phyloP scores from a whole-genome alignment of 2,329 filamentous ascomycete genomes.

The Rhynchosporium agropyri region DNA sequence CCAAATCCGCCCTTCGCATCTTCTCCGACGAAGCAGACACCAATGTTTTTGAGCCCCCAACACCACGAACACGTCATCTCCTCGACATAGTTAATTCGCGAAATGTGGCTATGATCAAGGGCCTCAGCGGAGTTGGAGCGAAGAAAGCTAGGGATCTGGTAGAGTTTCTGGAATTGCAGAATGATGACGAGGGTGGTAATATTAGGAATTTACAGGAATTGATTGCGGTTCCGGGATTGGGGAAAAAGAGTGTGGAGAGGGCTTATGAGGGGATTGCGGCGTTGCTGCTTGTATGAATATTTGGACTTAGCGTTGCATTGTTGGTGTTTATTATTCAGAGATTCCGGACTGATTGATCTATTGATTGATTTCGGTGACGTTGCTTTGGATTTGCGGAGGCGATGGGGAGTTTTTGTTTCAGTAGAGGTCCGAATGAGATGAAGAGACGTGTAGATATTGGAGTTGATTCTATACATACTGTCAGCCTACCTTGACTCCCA shows the following conservation, averaged over 20 bases:
- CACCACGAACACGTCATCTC: conserved; percentile 58
- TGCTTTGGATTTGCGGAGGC: neutral
- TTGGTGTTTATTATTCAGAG: conserved; percentile 27
- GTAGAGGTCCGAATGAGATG: neutral
- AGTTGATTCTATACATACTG: conserved; percentile 4
- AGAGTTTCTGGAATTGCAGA: conserved; percentile 54
- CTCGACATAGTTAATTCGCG: conserved; percentile 74
- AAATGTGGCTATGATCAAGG: conserved; percentile 65
- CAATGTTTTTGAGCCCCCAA: conserved; percentile 45
- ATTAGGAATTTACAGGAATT: conserved; percentile 56
- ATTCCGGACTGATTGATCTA: conserved; percentile 6
- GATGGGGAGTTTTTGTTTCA: conserved; percentile 18
- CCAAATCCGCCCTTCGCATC: conserved; percentile 38
- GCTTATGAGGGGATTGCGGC: conserved; percentile 46
- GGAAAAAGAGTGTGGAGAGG: conserved; percentile 57
- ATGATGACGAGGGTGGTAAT: conserved; percentile 45
- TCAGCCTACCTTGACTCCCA: neutral
- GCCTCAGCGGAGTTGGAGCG: conserved; percentile 69
- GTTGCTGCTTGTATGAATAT: conserved; percentile 34
- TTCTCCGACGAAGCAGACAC: conserved; percentile 46
- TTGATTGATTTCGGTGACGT: neutral
- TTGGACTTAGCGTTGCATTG: conserved; percentile 28
- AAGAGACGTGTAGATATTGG: conserved; percentile 1
- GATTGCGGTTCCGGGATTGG: conserved; percentile 58
- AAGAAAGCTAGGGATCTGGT: conserved; percentile 69